Evolutionary conservation across 164 flowering plant genomes (phyloP).

Genomic region (Vitis labrusca): DNA sequence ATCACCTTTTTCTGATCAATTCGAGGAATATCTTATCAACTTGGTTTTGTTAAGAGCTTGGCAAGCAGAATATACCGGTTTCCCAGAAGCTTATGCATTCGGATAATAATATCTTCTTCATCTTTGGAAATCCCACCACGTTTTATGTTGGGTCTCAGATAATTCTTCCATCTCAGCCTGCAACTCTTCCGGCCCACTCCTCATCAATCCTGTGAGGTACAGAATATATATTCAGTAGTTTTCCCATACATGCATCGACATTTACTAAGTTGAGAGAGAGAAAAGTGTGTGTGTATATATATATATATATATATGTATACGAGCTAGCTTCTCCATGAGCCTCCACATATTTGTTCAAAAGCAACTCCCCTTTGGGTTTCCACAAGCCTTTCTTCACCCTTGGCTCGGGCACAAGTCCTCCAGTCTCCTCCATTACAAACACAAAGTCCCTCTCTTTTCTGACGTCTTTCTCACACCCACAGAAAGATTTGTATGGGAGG

Average conservation of each 20-base stretch:
- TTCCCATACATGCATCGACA: too few relatives aligned
- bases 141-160: conserved; percentile 58
- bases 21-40: too few relatives aligned
- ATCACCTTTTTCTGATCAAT: too few relatives aligned
- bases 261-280: too few relatives aligned
- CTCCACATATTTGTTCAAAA: conserved; percentile 47
- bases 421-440: too few relatives aligned
- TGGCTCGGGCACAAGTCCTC: conserved; percentile 10
- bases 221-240: neutral
- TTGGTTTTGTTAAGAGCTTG: too few relatives aligned
- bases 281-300: too few relatives aligned
- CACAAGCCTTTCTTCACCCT: conserved; percentile 49
- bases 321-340: conserved; percentile 42
- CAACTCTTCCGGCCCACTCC: conserved; percentile 54
- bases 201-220: conserved; percentile 37
- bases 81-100: conserved; percentile 62
- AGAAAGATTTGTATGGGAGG: neutral
- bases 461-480: neutral
- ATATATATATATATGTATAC: too few relatives aligned
- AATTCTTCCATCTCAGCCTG: conserved; percentile 66
- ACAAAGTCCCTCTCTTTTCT: conserved; percentile 5
- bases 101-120: conserved; percentile 58
- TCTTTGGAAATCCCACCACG: conserved; percentile 48
- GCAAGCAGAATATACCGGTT: conserved; percentile 37
- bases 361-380: conserved; percentile 60